Base-by-base conservation (phyloP, 2,329 filamentous ascomycete species). In the Albophoma yamanashiensis region DNA sequence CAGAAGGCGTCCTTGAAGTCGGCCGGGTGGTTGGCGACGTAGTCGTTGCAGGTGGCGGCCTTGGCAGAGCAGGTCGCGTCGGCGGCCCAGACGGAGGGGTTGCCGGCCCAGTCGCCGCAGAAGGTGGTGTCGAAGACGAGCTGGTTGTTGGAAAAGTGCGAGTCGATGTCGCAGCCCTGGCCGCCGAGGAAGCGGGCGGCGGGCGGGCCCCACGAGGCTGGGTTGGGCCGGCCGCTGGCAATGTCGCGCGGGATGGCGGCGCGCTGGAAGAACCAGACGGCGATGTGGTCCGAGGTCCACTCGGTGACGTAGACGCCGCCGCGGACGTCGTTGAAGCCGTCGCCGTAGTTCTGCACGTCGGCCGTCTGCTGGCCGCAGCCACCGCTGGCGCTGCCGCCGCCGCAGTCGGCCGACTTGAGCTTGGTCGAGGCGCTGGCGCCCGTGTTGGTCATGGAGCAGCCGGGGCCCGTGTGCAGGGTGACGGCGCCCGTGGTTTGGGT, bases 71-170 rank as follows among this genome's bases (percentile, higher is more conserved):
- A 92, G 52, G 81, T 79, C 5, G 73, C 63, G 62, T 86, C 79
- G 39, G 71, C 68, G 56, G 69, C 67, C 87, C 89, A 96, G 40
- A 86, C 84, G 4, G 64, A 60, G 17, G 66, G 59, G 50, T 76
- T 71, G 31, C 90, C 90, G 9, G 92, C 92, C 92, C 92, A 96
- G 69, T 88, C 84, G 25, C 92, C 92, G 73, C 92, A 97, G 72
- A 96, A 91, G 7, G 89, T 89, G 0, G 87, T 94, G 74, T 93
- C 85, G 73, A 94, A 87, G 64, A 93, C 83, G 64, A 97, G 85
- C 66, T 87, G 83, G 76, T 96, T 82, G 62, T 88, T 74, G 62
- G 77, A 76, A 76, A 97, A 95, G 72, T 87, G 81, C 1, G 74
- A 64, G 62, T 86, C 78, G 64, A 96, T 88, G 66, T 92, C 76